These are phyloP conservation scores for Eucalyptus virginea DNA, from an alignment of 345 rosid species.

Conservation along the genomic window DNA sequence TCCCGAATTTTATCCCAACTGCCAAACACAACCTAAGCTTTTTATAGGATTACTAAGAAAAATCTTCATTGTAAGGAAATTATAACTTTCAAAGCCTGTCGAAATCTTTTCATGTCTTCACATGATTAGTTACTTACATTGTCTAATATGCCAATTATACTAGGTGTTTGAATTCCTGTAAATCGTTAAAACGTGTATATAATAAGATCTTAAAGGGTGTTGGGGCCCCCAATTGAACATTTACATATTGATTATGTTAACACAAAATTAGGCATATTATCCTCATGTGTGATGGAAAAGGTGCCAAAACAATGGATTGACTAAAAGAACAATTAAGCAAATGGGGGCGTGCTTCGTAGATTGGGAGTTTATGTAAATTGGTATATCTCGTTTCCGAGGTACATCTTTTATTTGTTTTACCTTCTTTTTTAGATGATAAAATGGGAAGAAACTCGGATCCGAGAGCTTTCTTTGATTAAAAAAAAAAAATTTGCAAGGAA, in stretches of 20 bases:
- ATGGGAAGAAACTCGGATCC: neutral
- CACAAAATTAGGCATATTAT: neutral
- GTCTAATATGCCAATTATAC: too few species aligned
- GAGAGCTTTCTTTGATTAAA: neutral
- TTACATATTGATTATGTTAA: neutral
- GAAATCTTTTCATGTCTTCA: too few species aligned
- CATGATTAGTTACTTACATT: too few species aligned
- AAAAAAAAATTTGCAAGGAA: too few species aligned
- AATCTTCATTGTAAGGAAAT: too few species aligned
- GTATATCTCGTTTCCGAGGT: rapidly evolving
- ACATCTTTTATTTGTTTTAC: neutral
- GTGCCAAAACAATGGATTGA: neutral
- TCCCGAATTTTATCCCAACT: too few species aligned
- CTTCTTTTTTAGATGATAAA: neutral
- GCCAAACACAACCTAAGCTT: too few species aligned
- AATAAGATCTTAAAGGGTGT: neutral
- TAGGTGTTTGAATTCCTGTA: too few species aligned
- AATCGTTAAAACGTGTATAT: too few species aligned
- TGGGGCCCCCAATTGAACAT: neutral
- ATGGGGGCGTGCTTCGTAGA: neutral
- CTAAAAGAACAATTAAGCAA: neutral
- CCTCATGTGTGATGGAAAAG: neutral
- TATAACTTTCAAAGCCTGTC: too few species aligned
- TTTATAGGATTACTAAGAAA: too few species aligned
- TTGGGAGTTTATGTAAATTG: too few species aligned